Evolutionary conservation across 2,329 filamentous ascomycete species (phyloP).

Genomic region (Truncatella angustata): DNA sequence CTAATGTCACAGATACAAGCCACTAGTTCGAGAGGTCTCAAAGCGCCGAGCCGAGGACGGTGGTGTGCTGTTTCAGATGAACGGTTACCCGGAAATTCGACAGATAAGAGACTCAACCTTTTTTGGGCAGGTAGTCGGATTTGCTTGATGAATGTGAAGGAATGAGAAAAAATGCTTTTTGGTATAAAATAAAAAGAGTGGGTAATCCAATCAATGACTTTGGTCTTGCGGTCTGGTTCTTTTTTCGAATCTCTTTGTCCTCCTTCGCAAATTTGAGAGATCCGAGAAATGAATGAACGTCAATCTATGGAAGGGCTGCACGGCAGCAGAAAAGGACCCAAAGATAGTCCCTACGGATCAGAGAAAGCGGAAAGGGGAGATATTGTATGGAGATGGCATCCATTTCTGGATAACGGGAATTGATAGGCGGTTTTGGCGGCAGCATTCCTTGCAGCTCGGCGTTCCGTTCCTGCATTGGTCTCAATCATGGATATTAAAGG

Average conservation of each 20-base stretch:
- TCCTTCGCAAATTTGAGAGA: too few relatives aligned
- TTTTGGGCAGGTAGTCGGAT: neutral
- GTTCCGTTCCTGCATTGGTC: slow-evolving; percentile 7
- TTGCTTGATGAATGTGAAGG: neutral
- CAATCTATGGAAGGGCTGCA: too few relatives aligned
- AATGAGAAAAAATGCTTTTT: neutral
- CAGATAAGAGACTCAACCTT: neutral
- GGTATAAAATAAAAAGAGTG: slow-evolving; percentile 5
- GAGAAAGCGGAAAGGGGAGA: neutral
- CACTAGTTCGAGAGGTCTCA: neutral
- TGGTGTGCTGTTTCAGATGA: neutral
- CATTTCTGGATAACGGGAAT: neutral
- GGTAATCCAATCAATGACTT: neutral
- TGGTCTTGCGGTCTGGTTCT: neutral
- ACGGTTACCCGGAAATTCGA: neutral
- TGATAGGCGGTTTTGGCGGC: neutral
- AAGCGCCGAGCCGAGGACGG: neutral
- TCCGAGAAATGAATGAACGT: too few relatives aligned
- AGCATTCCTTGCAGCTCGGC: neutral
- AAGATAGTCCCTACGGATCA: neutral
- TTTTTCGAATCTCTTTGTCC: too few relatives aligned
- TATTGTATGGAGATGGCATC: neutral
- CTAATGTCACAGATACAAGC: neutral
- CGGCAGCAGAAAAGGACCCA: too few relatives aligned
- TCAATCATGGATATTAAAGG: neutral